Base-by-base conservation (phyloP, 352 stramenopile species). In the Albugo laibachii region DNA sequence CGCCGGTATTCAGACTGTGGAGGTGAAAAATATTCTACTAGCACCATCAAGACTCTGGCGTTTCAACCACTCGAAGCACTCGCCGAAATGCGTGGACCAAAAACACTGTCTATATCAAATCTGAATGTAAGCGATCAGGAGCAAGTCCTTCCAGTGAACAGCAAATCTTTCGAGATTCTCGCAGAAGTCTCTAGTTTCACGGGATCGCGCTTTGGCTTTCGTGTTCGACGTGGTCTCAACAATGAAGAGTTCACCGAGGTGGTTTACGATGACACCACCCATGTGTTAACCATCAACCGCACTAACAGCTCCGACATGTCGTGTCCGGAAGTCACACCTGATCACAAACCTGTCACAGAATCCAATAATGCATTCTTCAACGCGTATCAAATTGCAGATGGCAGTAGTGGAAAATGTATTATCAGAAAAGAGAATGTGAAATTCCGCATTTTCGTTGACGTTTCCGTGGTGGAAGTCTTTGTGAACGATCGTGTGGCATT, bases 381-480 rank as follows among this genome's bases (percentile, higher is more conserved):
- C 53, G 57, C 76, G 41, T 79, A 75, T 56, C 63, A 75, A 49
- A 67, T 70, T 24, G 56, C 47, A 13, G 53, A 58, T 48, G 46
- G 46, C 31, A 47, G 54, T 19, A 55, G 21, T 10, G 50, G 58
- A 40, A 41, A 58, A 43, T 81, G 66, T 48, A 52, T 62, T 41
- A 47, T 60, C 13, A 50, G 47, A 19, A 61, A 59, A 18, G 69
- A 81, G 56, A 67, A 54, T 45, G 53, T 81, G 40, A 61, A 45
- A 21, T 77, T 82, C 56, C 64, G 61, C 53, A 50, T 82, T 40
- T 82, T 75, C 48, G 69, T 79, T 35, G 69, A 82, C 52, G 69
- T 82, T 39, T 79, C 69, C n/a, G 67, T 61, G 21, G 57, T 78
- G 15, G 69, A 82, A 42, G 69, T 82, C 51, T 80, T 82, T 36